Base-by-base conservation (phyloP, 2,329 filamentous ascomycete genomes). In the Fusarium poae region DNA sequence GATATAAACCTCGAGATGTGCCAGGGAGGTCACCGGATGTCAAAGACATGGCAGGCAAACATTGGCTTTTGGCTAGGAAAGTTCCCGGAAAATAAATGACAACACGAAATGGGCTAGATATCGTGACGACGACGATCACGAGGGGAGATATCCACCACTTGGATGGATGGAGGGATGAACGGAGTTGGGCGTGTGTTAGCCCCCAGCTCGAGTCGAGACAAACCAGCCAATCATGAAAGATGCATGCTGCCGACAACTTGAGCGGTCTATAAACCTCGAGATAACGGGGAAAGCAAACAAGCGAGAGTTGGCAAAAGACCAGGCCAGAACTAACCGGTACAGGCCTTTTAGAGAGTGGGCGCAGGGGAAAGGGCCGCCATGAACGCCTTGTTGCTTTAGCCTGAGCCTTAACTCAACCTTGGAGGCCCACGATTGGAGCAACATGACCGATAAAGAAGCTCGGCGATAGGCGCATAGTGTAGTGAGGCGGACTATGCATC, bases 1-100 rank as follows among this genome's bases (percentile, higher is more conserved):
- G 34, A 68, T 68, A 73, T 73, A 74, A 72, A 56, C 62, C 65
- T 73, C 29, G 40, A 57, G 63, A 50, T 55, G 56, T 62, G 65
- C 54, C 62, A 65, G 56, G 48, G 20, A 45, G 68, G 70, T 73
- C 65, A 74, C 61, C 63, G 30, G 72, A 44, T 62, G 57, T 51
- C 52, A 60, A 62, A 51, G 51, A 53, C 52, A 45, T 61, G 55
- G 57, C 32, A 51, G 58, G 39, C 48, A 52, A 62, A 37, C 34
- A 55, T 29, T 66, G 46, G 21, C 13, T 39, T 49, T 48, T 65
- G 42, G 35, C 46, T 58, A 59, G 30, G 25, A 52, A 62, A 56
- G 58, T 56, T 52, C 46, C 50, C 21, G 12, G 16, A 39, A 55
- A 56, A 67, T 54, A 62, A 64, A 65, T 57, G 53, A 66, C 49